A percentile compares a stretch with the other conserved stretches of the same genome.
These are phyloP conservation scores for Penicillium palitans DNA, from an alignment of 2,329 filamentous ascomycete genomes.

Conservation along the genomic window DNA sequence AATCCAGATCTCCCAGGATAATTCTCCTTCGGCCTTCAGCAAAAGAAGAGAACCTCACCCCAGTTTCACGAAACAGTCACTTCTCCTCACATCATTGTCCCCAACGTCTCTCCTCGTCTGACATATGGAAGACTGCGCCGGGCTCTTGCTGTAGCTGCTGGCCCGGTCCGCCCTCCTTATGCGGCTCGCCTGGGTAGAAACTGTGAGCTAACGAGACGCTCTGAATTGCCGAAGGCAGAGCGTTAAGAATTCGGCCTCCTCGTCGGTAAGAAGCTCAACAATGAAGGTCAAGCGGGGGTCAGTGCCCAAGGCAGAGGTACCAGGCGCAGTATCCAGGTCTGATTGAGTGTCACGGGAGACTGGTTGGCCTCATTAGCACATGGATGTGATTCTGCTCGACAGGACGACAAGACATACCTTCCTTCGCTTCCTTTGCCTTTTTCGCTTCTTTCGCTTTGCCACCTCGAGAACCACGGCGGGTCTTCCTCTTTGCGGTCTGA, in stretches of 20 bases:
- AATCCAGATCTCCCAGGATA: no score
- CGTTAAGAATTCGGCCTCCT: not conserved
- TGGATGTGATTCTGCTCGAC: not conserved
- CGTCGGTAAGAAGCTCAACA: not conserved
- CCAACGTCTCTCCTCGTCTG: no score
- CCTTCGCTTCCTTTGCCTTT: not conserved
- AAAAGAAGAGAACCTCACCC: no score
- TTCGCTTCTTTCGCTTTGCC: not conserved
- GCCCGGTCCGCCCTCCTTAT: no score
- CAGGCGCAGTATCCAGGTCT: not conserved
- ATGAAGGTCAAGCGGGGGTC: not conserved
- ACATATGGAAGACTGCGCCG: no score
- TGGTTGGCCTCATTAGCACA: not conserved
- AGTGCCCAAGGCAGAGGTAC: not conserved
- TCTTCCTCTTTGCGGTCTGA: no score
- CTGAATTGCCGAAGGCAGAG: not conserved
- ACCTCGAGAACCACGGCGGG: no score
- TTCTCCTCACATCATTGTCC: no score
- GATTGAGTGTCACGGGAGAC: not conserved
- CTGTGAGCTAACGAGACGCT: not conserved
- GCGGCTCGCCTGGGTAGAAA: no score
- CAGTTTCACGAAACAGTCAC: no score
- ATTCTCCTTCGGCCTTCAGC: no score
- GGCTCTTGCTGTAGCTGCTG: no score
- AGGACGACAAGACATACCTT: not conserved